Evolutionary conservation across 768 basidiomycete species (phyloP), one percentile per base, ranked within the genome.

Genomic region (Mycena haematopus): DNA sequence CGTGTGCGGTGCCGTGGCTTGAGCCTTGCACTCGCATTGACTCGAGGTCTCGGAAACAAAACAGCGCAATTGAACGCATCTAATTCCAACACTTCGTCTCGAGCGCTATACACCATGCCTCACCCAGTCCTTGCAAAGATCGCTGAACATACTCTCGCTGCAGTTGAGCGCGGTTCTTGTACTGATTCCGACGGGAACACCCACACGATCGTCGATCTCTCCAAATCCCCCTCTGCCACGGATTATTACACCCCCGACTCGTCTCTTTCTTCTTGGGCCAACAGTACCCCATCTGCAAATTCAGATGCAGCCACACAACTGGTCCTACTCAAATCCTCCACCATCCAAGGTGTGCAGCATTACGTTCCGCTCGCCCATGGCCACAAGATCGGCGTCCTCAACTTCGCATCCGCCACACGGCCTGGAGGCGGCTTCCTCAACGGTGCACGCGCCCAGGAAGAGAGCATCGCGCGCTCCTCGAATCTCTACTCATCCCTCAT

Each of bases 361-460:
- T 68, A 75, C 44, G 65, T 61, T 51, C 63, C 68, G 35, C 47
- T 52, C 54, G 47, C 24, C 44, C 65, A 31, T 53, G 42, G 36
- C 56, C 62, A 60, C 49, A 79, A 67, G 50, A 74, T 83, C n/a
- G 84, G 82, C 31, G 73, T 86, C 17, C 80, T 86, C n/a, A 86
- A 80, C 69, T 86, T 86, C 63, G 85, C 85, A 8, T 84, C 83
- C 10, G 84, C 85, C 17, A 82, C 74, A 50, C 79, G 79, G 15
- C 83, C 83, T 1, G 85, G 85, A 1, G 85, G 85, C 6, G 86
- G 86, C 11, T 86, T 86, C 69, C 74, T 78, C 46, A 66, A 58
- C 51, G 86, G 85, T 36, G 82, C 85, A 1, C 79, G 82, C 55
- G 85, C 86, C 6, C 85, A 86, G 62, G 86, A 86, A 66, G 86